Evolutionary conservation across 2,329 filamentous ascomycete species (phyloP).

Genomic region (Ceratocystis destructans): DNA sequence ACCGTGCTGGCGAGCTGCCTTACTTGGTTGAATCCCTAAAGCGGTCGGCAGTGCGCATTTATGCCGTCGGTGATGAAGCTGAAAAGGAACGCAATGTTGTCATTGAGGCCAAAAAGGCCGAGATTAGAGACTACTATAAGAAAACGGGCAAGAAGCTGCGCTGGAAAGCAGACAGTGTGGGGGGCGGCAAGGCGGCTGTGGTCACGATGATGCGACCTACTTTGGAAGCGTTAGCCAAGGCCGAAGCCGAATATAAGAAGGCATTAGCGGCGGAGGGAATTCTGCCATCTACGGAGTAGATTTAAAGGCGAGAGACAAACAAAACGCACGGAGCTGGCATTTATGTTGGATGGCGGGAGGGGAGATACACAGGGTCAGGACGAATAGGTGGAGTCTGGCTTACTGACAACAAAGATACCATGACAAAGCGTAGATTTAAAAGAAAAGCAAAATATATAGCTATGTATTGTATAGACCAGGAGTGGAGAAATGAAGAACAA

Average conservation of each 20-base stretch:
- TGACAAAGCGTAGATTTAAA: neutral
- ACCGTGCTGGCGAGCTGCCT: conserved; percentile 65
- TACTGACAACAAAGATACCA: neutral
- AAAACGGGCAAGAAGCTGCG: conserved; percentile 60
- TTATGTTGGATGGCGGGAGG: too few relatives aligned
- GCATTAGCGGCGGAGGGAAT: conserved; percentile 53
- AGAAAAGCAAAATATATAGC: too few relatives aligned
- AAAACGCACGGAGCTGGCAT: neutral
- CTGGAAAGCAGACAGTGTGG: conserved; percentile 53
- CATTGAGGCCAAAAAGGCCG: conserved; percentile 52
- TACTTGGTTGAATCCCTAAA: conserved; percentile 71
- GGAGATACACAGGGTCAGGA: too few relatives aligned
- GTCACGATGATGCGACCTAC: conserved; percentile 63
- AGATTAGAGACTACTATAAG: conserved; percentile 56
- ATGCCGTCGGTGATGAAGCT: conserved; percentile 65
- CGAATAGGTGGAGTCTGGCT: too few relatives aligned
- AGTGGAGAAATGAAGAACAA: too few relatives aligned
- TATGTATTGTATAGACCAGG: too few relatives aligned
- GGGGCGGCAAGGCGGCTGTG: conserved; percentile 64
- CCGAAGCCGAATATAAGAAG: conserved; percentile 55
- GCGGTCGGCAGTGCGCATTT: conserved; percentile 63
- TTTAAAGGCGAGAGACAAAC: neutral
- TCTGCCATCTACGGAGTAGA: conserved; percentile 34
- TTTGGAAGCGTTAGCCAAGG: conserved; percentile 54
- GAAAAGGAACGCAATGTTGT: conserved; percentile 57